Conservation (phyloP, 148 eudicot species). For the Cornus kousa region DNA sequence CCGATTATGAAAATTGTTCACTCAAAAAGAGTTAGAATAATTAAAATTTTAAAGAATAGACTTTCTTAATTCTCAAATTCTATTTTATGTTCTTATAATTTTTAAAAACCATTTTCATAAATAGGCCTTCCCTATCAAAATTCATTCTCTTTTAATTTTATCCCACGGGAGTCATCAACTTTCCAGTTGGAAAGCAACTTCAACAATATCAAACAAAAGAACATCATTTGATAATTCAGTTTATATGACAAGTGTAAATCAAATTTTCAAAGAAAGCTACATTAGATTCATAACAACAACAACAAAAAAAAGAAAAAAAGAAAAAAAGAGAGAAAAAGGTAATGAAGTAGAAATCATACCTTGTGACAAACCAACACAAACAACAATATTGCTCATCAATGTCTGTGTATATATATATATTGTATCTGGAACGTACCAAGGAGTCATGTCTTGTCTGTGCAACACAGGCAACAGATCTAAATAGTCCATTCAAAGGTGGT, state of each 20-base stretch:
- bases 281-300: too few species aligned
- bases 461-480: slow-evolving; percentile 3
- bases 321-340: background rate
- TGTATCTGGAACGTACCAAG: background rate
- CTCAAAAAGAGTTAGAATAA: too few species aligned
- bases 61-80: too few species aligned
- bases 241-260: background rate
- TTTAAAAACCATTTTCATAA: too few species aligned
- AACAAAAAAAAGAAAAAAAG: too few species aligned
- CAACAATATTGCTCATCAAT: background rate
- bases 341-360: background rate
- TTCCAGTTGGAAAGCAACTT: background rate
- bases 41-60: too few species aligned
- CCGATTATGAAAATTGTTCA: too few species aligned
- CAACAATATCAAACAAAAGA: too few species aligned
- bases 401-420: background rate
- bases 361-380: background rate
- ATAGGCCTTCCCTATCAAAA: background rate
- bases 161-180: background rate
- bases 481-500: slow-evolving; percentile 3
- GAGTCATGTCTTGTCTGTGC: slow-evolving; percentile 4
- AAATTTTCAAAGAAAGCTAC: background rate
- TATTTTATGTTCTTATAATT: too few species aligned
- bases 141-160: background rate
- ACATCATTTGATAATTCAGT: background rate